Conservation (phyloP, 805 yeast species). For the Metschnikowia aberdeeniae region DNA sequence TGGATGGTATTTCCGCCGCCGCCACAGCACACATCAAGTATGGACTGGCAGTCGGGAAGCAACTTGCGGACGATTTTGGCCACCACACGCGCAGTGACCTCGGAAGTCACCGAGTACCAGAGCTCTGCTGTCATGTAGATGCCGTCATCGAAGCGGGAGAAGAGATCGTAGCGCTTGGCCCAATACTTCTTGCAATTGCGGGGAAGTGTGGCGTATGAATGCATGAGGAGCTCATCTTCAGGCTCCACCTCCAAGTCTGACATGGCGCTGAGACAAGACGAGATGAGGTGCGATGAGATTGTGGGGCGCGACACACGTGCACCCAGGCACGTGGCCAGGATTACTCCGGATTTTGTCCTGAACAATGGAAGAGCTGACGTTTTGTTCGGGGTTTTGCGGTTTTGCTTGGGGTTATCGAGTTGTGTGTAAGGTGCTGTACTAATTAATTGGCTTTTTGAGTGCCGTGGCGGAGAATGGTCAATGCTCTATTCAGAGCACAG, state of each 20-base stretch:
- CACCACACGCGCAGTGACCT: slow-evolving; percentile 56
- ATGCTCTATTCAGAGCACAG: too few species aligned
- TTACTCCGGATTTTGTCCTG: too few species aligned
- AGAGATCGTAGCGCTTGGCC: slow-evolving; percentile 56
- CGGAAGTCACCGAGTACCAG: slow-evolving; percentile 91
- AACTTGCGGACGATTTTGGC: slow-evolving; percentile 52
- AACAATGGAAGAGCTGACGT: too few species aligned
- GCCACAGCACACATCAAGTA: slow-evolving; percentile 76
- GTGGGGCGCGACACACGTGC: neutral
- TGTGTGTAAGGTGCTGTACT: too few species aligned
- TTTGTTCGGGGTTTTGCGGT: too few species aligned
- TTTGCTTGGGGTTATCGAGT: too few species aligned
- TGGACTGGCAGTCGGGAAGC: slow-evolving; percentile 43
- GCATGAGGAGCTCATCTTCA: slow-evolving; percentile 34
- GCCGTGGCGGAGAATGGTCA: too few species aligned
- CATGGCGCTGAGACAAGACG: neutral
- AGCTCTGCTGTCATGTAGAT: slow-evolving; percentile 65
- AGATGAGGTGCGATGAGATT: neutral
- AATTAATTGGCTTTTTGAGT: too few species aligned
- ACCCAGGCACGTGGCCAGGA: neutral
- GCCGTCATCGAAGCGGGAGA: slow-evolving; percentile 63
- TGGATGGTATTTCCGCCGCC: slow-evolving; percentile 87
- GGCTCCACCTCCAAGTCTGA: slow-evolving; percentile 13
- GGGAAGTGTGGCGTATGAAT: slow-evolving; percentile 38
- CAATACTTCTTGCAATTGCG: slow-evolving; percentile 50